Conservation (phyloP, 805 yeast species). For the Nakazawaea anatomiae region DNA sequence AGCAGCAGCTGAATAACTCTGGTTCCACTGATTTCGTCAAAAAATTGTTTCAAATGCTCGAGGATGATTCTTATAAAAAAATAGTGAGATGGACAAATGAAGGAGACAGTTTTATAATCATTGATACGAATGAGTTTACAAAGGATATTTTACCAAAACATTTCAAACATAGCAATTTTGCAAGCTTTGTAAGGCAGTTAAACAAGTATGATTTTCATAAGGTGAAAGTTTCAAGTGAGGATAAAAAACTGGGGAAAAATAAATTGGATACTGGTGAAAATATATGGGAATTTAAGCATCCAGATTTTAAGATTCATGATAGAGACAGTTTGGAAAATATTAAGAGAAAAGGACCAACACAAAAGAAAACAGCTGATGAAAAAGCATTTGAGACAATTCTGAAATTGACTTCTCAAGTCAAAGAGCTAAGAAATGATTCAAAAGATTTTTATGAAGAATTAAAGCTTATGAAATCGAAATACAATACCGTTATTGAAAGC, state of each 20-base stretch:
- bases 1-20: background rate
- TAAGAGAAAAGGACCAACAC: conserved; percentile 70
- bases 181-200: conserved; percentile 90
- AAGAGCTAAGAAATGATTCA: conserved; percentile 24
- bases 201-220: conserved; percentile 98
- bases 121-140: conserved; percentile 88
- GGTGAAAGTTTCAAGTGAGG: conserved; percentile 70
- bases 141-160: conserved; percentile 84
- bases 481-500: conserved; percentile 59
- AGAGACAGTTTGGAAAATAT: conserved; percentile 79
- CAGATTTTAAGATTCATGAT: conserved; percentile 74
- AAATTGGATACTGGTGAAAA: conserved; percentile 59
- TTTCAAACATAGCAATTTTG: conserved; percentile 92
- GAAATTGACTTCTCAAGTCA: conserved; percentile 22
- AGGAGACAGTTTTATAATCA: conserved; percentile 86
- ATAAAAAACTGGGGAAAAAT: conserved; percentile 33
- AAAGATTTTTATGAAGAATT: conserved; percentile 29
- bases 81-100: conserved; percentile 80
- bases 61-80: conserved; percentile 66
- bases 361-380: conserved; percentile 32
- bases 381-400: conserved; percentile 22
- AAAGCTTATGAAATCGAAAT: conserved; percentile 45
- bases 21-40: conserved; percentile 78
- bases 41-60: conserved; percentile 78
- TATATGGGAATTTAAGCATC: conserved; percentile 95